phyloP scores from a whole-genome alignment of 1,284 basidiomycete genomes.

The Trichosporon ovoides region DNA sequence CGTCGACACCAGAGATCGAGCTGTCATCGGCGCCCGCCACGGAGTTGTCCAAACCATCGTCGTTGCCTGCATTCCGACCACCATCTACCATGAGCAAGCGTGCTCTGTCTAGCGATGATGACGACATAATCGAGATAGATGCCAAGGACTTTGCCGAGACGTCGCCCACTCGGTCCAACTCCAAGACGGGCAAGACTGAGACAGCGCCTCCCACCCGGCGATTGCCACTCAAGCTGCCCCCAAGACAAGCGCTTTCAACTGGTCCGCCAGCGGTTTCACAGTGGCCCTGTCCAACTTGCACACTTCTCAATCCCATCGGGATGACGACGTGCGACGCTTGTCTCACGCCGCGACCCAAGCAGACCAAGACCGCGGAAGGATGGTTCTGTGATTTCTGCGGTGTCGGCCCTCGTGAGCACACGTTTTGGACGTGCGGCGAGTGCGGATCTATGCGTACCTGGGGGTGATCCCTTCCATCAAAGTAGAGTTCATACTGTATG shows the following conservation, averaged over 20 bases:
- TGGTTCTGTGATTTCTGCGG: constrained; percentile 70
- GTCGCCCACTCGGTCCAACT: background rate
- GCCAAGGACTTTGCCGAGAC: background rate
- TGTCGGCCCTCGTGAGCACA: constrained; percentile 57
- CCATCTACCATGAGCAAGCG: background rate
- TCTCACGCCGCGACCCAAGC: constrained; percentile 52
- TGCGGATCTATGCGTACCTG: constrained; percentile 63
- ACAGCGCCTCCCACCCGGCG: background rate
- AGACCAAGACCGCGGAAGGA: constrained; percentile 37
- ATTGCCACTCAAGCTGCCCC: background rate
- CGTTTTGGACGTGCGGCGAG: constrained; percentile 66
- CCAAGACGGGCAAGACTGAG: background rate
- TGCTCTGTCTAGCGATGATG: background rate
- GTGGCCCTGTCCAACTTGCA: constrained; percentile 69
- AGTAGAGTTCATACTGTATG: background rate
- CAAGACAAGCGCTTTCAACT: constrained; percentile 1
- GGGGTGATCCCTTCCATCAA: constrained; percentile 22
- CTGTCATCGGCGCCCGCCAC: constrained; percentile 10
- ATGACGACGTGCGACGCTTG: constrained; percentile 63
- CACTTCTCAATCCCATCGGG: constrained; percentile 58
- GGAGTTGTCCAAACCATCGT: background rate
- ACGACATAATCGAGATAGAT: constrained; percentile 5
- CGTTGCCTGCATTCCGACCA: background rate
- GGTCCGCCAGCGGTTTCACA: constrained; percentile 14
- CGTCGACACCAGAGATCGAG: constrained; percentile 28